Evolutionary conservation across 2,329 filamentous ascomycete genomes (phyloP).

Genomic region (Claviceps spartinae): DNA sequence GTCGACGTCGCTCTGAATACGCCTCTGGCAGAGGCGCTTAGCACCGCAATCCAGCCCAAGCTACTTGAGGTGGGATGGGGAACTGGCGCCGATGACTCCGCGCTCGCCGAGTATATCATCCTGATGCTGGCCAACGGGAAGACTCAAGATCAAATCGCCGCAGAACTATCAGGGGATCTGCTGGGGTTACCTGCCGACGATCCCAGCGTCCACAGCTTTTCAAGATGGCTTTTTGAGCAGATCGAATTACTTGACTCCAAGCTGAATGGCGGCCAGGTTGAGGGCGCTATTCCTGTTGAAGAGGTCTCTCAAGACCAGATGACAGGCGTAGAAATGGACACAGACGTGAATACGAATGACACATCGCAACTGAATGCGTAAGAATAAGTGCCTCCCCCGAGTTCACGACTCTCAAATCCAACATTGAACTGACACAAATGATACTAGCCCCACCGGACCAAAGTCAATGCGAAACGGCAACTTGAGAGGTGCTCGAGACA

Average conservation of each 20-base stretch:
- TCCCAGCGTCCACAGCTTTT: slow-evolving; percentile 67
- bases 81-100: slow-evolving; percentile 61
- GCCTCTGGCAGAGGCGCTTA: slow-evolving; percentile 73
- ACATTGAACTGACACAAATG: background rate
- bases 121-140: slow-evolving; percentile 96
- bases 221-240: slow-evolving; percentile 86
- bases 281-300: slow-evolving; percentile 14
- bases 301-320: slow-evolving; percentile 22
- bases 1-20: slow-evolving; percentile 65
- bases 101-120: slow-evolving; percentile 88
- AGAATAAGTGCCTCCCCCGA: slow-evolving; percentile 17
- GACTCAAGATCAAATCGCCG: slow-evolving; percentile 75
- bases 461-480: slow-evolving; percentile 80
- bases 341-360: slow-evolving; percentile 55
- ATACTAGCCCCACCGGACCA: slow-evolving; percentile 71
- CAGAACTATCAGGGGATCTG: slow-evolving; percentile 78
- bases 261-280: slow-evolving; percentile 36
- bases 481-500: slow-evolving; percentile 49
- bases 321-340: slow-evolving; percentile 41
- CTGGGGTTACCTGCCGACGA: slow-evolving; percentile 74
- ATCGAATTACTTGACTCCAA: slow-evolving; percentile 54
- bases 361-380: slow-evolving; percentile 43
- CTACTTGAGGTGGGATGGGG: slow-evolving; percentile 89
- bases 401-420: background rate
- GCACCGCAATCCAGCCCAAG: slow-evolving; percentile 74